Evolutionary conservation across 139 green algal genomes (phyloP).

Genomic region (Asterochloris erici): DNA sequence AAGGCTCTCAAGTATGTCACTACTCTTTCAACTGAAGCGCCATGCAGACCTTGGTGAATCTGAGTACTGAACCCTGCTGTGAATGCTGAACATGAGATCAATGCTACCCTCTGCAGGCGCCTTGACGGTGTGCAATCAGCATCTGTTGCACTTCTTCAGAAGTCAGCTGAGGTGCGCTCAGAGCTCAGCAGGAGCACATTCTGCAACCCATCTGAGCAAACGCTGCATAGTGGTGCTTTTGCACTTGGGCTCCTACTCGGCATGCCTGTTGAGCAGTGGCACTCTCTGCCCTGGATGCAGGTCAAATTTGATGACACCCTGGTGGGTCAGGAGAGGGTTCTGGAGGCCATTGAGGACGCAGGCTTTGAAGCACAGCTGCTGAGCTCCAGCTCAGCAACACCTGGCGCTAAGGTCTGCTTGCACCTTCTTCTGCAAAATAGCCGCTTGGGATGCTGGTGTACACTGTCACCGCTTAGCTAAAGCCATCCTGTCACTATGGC

Average conservation of each 20-base stretch:
- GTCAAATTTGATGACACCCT: slow-evolving; percentile 29
- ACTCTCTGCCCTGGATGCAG: slow-evolving; percentile 11
- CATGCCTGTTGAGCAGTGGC: slow-evolving; percentile 20
- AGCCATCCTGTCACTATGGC: no score
- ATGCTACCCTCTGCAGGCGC: slow-evolving; percentile 28
- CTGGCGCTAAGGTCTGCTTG: not conserved
- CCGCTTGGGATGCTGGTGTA: no score
- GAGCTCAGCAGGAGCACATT: not conserved
- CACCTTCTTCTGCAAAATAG: no score
- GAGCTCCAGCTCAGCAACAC: not conserved
- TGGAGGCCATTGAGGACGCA: slow-evolving; percentile 65
- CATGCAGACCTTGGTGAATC: not conserved
- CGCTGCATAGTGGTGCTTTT: not conserved
- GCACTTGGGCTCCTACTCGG: not conserved
- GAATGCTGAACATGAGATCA: not conserved
- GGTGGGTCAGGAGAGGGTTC: slow-evolving; percentile 32
- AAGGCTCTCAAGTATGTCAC: slow-evolving; percentile 57
- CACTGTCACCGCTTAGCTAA: no score
- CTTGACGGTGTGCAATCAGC: slow-evolving; percentile 60
- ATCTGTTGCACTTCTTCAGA: slow-evolving; percentile 66
- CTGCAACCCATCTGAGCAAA: not conserved
- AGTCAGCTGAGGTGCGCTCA: slow-evolving; percentile 55
- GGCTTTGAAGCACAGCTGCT: slow-evolving; percentile 71
- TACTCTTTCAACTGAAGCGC: slow-evolving; percentile 5
- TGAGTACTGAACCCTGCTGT: not conserved